phyloP scores from a whole-genome alignment of 495 filamentous ascomycete genomes.

The Podospora australis region DNA sequence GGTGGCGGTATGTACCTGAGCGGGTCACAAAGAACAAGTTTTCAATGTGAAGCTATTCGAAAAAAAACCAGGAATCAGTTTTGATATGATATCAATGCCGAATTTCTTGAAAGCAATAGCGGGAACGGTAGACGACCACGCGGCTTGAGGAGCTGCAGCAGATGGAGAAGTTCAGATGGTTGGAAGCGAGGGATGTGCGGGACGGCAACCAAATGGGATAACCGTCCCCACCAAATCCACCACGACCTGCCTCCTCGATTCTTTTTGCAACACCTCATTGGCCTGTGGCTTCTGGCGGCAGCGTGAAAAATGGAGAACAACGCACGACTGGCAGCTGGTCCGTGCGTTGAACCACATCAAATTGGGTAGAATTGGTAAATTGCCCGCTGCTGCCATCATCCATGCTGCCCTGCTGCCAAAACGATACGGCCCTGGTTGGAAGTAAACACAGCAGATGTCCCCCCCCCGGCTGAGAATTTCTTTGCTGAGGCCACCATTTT shows the following conservation, averaged over 20 bases:
- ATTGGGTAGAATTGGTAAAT: background rate
- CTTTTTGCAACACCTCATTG: too few relatives aligned
- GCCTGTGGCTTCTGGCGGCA: background rate
- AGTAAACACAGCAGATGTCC: slow-evolving; percentile 25
- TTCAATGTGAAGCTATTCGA: too few relatives aligned
- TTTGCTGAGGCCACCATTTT: slow-evolving; percentile 12
- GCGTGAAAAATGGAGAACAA: background rate
- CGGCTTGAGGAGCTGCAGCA: background rate
- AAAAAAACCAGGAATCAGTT: too few relatives aligned
- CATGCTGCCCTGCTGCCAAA: background rate
- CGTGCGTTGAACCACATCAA: background rate
- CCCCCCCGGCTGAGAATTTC: slow-evolving; percentile 13
- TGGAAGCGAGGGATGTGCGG: background rate
- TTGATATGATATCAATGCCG: too few relatives aligned
- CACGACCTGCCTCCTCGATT: background rate
- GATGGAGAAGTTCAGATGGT: too few relatives aligned
- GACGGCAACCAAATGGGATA: background rate
- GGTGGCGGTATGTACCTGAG: too few relatives aligned
- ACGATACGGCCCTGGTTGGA: slow-evolving; percentile 13
- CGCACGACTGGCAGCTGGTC: background rate
- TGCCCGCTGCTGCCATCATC: background rate
- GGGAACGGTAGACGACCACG: too few relatives aligned
- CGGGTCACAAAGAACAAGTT: too few relatives aligned
- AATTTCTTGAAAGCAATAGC: too few relatives aligned
- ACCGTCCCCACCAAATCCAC: background rate